Evolutionary conservation across 1,139 yeast species (phyloP).

Genomic region (Zygosaccharomyces sapae): DNA sequence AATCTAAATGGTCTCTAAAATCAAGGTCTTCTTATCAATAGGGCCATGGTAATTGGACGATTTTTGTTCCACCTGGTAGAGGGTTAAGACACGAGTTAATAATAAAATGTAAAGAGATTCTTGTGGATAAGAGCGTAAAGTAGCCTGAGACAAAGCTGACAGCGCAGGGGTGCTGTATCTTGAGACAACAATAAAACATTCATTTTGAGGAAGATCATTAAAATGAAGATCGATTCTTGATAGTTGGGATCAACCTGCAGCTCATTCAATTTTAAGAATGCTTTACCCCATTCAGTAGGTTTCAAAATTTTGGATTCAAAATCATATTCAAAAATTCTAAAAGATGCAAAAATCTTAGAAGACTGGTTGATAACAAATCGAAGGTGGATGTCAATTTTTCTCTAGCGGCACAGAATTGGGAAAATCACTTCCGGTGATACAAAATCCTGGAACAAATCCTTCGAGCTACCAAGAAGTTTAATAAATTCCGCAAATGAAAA

Average conservation of each 20-base stretch:
- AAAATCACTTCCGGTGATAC: conserved; percentile 39
- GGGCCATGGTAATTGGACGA: conserved; percentile 69
- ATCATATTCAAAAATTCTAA: conserved; percentile 50
- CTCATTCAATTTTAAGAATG: conserved; percentile 39
- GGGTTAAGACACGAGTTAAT: conserved; percentile 55
- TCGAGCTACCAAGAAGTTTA: conserved; percentile 23
- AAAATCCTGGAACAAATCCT: conserved; percentile 35
- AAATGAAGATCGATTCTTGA: conserved; percentile 41
- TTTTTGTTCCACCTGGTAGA: conserved; percentile 50
- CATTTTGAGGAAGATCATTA: conserved; percentile 46
- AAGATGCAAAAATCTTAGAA: conserved; percentile 55
- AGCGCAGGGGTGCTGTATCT: conserved; percentile 32
- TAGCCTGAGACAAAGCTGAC: conserved; percentile 34
- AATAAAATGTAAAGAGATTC: conserved; percentile 43
- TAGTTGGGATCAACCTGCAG: conserved; percentile 36
- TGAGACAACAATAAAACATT: conserved; percentile 40
- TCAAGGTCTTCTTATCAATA: conserved; percentile 56
- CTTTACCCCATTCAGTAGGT: conserved; percentile 56
- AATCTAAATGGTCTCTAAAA: conserved; percentile 65
- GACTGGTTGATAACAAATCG: conserved; percentile 58
- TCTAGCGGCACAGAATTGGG: conserved; percentile 34
- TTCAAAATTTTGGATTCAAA: conserved; percentile 38
- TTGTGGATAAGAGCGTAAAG: conserved; percentile 33
- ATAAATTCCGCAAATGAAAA: conserved; percentile 33
- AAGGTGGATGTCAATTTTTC: conserved; percentile 40